Percentiles rank a stretch among this genome's conserved stretches.
phyloP scores from a whole-genome alignment of 805 yeast genomes.

The Blastobotrys muscicola region DNA sequence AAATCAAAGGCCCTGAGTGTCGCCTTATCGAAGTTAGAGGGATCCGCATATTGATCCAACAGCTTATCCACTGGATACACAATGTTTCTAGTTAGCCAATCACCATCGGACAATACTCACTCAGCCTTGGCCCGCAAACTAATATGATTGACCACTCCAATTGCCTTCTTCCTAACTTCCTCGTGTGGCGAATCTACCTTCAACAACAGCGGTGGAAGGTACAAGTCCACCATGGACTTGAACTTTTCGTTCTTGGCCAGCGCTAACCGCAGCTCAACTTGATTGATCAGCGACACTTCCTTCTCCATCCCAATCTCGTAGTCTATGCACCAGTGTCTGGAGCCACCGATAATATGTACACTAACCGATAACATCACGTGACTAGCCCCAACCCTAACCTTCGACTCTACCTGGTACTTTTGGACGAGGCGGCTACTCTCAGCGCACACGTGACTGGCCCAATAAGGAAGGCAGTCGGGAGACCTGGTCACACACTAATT shows the following conservation, averaged over 20 bases:
- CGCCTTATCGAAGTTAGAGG: slow-evolving; percentile 30
- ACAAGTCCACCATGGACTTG: slow-evolving; percentile 48
- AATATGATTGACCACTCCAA: slow-evolving; percentile 56
- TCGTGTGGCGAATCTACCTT: slow-evolving; percentile 66
- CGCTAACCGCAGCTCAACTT: slow-evolving; percentile 75
- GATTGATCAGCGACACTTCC: slow-evolving; percentile 31
- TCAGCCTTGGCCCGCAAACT: slow-evolving; percentile 51
- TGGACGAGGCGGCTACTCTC: too few species aligned
- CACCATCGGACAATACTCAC: slow-evolving; percentile 12
- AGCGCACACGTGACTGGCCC: too few species aligned
- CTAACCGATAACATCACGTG: too few species aligned
- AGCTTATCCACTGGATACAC: slow-evolving; percentile 56
- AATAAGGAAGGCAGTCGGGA: too few species aligned
- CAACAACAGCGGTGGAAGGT: slow-evolving; percentile 66
- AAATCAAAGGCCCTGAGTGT: slow-evolving; percentile 26
- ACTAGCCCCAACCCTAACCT: too few species aligned
- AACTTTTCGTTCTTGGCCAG: slow-evolving; percentile 65
- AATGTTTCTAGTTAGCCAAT: slow-evolving; percentile 23
- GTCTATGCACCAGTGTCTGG: too few species aligned
- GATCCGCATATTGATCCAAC: slow-evolving; percentile 51
- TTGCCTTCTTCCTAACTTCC: slow-evolving; percentile 56
- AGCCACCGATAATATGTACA: too few species aligned
- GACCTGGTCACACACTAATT: too few species aligned
- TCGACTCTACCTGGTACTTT: too few species aligned
- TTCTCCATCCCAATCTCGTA: slow-evolving; percentile 10